Conservation (phyloP, 164 flowering plant species). For the Chimonanthus salicifolius region DNA sequence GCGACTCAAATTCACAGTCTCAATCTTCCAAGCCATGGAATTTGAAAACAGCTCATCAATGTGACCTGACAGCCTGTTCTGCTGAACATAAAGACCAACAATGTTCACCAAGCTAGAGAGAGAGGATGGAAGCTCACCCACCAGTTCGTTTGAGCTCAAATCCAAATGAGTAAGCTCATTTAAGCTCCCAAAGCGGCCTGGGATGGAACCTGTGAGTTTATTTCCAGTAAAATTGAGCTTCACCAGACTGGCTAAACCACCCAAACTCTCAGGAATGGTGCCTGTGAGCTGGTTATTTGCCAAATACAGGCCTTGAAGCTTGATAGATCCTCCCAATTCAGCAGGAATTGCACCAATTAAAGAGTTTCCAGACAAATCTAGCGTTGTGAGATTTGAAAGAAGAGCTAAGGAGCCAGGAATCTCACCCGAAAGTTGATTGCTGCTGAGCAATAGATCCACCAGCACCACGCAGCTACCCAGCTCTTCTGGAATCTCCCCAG, state of each 20-base stretch:
- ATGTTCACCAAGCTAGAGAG: slow-evolving; percentile 55
- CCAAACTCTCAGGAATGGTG: slow-evolving; percentile 46
- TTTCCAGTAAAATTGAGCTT: slow-evolving; percentile 69
- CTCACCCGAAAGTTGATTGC: slow-evolving; percentile 57
- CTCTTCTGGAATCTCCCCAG: slow-evolving; percentile 64
- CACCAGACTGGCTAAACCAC: slow-evolving; percentile 43
- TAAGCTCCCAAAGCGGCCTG: slow-evolving; percentile 44
- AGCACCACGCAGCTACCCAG: slow-evolving; percentile 52
- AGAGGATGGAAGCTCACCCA: slow-evolving; percentile 48
- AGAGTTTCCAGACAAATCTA: slow-evolving; percentile 59
- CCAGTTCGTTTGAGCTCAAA: slow-evolving; percentile 53
- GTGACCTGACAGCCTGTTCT: slow-evolving; percentile 48
- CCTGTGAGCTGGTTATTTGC: slow-evolving; percentile 58
- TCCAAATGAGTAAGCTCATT: slow-evolving; percentile 66
- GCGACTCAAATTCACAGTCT: slow-evolving; percentile 49
- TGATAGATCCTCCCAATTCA: slow-evolving; percentile 35
- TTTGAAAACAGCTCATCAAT: slow-evolving; percentile 39
- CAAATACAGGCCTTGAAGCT: slow-evolving; percentile 62
- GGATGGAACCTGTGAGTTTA: slow-evolving; percentile 53
- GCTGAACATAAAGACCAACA: slow-evolving; percentile 66
- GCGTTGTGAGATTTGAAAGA: slow-evolving; percentile 47
- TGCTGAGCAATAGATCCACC: slow-evolving; percentile 49
- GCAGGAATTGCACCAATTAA: slow-evolving; percentile 47
- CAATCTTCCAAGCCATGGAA: slow-evolving; percentile 46
- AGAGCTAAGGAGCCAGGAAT: slow-evolving; percentile 55